Conservation (phyloP, 1,284 basidiomycete species). For the Stygiomarasmius scandens region DNA sequence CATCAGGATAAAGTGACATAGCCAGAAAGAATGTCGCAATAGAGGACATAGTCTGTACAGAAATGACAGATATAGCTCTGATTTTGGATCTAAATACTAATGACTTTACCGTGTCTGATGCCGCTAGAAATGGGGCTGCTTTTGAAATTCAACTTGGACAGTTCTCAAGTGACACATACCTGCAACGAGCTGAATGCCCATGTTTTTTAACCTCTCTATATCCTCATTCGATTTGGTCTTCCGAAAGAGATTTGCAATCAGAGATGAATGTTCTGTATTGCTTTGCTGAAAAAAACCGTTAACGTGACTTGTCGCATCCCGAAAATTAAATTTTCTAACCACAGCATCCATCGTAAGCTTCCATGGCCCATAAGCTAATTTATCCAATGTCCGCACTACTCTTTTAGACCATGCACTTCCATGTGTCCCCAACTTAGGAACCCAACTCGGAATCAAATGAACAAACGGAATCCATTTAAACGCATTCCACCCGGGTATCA, state of each 20-base stretch:
- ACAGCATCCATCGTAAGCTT: not conserved
- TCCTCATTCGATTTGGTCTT: not conserved
- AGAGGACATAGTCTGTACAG: conserved; percentile 3
- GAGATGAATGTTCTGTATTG: too few species aligned
- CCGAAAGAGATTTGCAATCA: not conserved
- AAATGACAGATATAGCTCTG: not conserved
- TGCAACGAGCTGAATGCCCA: not conserved
- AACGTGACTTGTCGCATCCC: too few species aligned
- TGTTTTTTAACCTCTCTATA: not conserved
- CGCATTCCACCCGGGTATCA: conserved; percentile 31
- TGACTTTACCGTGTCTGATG: conserved; percentile 24
- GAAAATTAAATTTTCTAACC: too few species aligned
- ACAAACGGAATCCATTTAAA: conserved; percentile 24
- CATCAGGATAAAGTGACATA: conserved; percentile 29
- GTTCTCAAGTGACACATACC: too few species aligned
- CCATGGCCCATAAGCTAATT: too few species aligned
- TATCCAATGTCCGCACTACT: not conserved
- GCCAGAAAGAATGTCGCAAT: conserved; percentile 17
- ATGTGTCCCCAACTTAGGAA: conserved; percentile 7
- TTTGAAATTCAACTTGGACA: too few species aligned
- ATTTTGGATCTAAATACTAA: not conserved
- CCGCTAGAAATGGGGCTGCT: conserved; percentile 19
- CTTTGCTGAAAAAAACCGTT: too few species aligned
- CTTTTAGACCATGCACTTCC: not conserved
- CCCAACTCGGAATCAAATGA: conserved; percentile 31